Evolutionary conservation across 331 rosid genomes (phyloP).

Genomic region (Quercus phellos): DNA sequence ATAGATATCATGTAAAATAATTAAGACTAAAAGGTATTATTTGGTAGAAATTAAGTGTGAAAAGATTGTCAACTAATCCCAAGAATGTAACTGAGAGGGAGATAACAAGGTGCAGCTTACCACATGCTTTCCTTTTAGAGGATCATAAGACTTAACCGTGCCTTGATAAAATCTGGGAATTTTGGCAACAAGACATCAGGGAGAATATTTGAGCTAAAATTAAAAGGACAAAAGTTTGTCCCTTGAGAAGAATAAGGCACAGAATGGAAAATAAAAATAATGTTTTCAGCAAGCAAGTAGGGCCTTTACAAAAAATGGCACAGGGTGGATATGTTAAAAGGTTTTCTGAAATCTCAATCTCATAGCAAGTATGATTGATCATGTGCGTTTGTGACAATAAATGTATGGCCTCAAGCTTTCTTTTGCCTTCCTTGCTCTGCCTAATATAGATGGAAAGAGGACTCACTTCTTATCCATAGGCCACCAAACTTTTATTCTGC

Average conservation of each 20-base stretch:
- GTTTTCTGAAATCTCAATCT: background rate
- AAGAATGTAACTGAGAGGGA: constrained; percentile 1
- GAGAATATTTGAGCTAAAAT: background rate
- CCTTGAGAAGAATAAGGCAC: background rate
- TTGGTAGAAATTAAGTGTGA: constrained; percentile 6
- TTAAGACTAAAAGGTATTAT: background rate
- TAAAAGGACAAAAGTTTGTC: background rate
- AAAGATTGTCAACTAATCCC: constrained; percentile 3
- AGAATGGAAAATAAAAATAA: background rate
- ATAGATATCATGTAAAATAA: background rate
- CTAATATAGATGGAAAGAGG: constrained; percentile 14
- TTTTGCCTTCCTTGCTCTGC: constrained; percentile 14
- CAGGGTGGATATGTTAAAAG: background rate
- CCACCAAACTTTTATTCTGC: constrained; percentile 99
- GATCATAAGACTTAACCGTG: constrained; percentile 75
- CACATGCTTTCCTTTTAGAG: constrained; percentile 81
- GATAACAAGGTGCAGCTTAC: constrained; percentile 46
- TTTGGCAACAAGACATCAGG: constrained; percentile 20
- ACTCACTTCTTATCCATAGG: constrained; percentile 92
- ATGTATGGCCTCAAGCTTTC: constrained; percentile 11
- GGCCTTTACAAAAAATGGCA: background rate
- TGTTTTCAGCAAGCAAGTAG: background rate
- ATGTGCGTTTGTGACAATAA: constrained; percentile 4
- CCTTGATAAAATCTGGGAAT: constrained; percentile 74
- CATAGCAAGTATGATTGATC: background rate